A percentile compares a stretch with the other conserved stretches of the same genome.
Conservation (phyloP, 495 filamentous ascomycete species). For the Penicillium bialowiezense region DNA sequence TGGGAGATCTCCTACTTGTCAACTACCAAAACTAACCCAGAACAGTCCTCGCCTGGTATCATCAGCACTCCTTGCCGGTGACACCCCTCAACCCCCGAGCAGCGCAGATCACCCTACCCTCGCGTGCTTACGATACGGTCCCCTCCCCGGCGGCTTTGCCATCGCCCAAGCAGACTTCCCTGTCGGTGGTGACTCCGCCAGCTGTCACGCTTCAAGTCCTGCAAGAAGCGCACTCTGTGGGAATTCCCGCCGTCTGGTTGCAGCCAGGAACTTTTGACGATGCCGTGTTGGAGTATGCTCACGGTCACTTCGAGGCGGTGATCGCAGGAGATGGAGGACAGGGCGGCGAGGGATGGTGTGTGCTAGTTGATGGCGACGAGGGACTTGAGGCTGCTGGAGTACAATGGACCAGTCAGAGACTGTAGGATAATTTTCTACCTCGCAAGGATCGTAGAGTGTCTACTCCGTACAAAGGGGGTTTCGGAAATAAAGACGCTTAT, state of each 20-base stretch:
- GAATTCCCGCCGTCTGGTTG: conserved; percentile 81
- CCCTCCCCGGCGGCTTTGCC: conserved; percentile 61
- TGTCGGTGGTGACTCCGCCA: conserved; percentile 84
- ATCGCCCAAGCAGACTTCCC: conserved; percentile 65
- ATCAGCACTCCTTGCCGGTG: conserved; percentile 68
- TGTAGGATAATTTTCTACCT: conserved; percentile 21
- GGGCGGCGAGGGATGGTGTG: conserved; percentile 82
- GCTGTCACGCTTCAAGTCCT: conserved; percentile 65
- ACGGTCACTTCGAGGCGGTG: conserved; percentile 61
- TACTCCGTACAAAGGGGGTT: conserved; percentile 7
- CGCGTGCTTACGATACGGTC: conserved; percentile 58
- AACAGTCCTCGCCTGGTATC: conserved; percentile 92
- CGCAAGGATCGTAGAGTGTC: too few species aligned
- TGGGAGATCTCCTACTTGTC: conserved; percentile 28
- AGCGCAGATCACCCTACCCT: conserved; percentile 53
- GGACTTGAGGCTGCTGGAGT: conserved; percentile 61
- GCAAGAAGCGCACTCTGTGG: conserved; percentile 73
- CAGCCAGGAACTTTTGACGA: conserved; percentile 88
- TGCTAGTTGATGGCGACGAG: conserved; percentile 82
- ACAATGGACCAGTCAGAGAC: conserved; percentile 41
- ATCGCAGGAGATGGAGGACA: conserved; percentile 66
- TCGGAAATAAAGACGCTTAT: background rate
- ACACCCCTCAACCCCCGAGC: conserved; percentile 79
- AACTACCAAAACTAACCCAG: conserved; percentile 5
- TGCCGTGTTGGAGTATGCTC: conserved; percentile 65